Conservation (phyloP, 1,139 yeast genomes). For the Debaryomycetaceae sp. region DNA sequence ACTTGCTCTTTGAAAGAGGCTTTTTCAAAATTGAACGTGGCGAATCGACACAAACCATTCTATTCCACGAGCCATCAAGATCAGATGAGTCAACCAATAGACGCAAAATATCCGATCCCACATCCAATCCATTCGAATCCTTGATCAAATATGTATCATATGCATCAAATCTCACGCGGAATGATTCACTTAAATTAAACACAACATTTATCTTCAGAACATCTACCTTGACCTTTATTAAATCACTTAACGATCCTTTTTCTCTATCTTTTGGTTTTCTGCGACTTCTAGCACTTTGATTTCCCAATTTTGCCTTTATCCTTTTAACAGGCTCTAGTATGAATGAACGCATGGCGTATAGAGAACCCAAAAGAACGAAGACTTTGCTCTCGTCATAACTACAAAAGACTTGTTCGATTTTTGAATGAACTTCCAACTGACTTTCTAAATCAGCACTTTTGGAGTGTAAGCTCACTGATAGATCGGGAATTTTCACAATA, state of each 20-base stretch:
- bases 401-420: conserved; percentile 27
- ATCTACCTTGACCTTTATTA: not conserved
- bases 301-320: conserved; percentile 20
- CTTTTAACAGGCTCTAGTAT: conserved; percentile 33
- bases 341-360: conserved; percentile 50
- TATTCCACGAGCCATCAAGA: conserved; percentile 44
- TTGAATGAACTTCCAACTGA: conserved; percentile 24
- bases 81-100: conserved; percentile 55
- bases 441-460: conserved; percentile 14
- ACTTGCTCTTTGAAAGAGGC: conserved; percentile 12
- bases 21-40: conserved; percentile 20
- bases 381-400: conserved; percentile 48
- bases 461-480: conserved; percentile 21
- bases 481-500: not conserved
- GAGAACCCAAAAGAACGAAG: conserved; percentile 52
- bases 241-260: not conserved
- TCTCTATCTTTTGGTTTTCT: not conserved
- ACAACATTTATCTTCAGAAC: conserved; percentile 19
- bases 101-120: conserved; percentile 37
- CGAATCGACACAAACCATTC: conserved; percentile 45
- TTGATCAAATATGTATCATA: conserved; percentile 20
- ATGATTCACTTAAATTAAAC: conserved; percentile 41
- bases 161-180: conserved; percentile 47
- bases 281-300: conserved; percentile 12
- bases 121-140: conserved; percentile 14